phyloP scores from a whole-genome alignment of 441 rosid genomes.

The Bruguiera hainesii region DNA sequence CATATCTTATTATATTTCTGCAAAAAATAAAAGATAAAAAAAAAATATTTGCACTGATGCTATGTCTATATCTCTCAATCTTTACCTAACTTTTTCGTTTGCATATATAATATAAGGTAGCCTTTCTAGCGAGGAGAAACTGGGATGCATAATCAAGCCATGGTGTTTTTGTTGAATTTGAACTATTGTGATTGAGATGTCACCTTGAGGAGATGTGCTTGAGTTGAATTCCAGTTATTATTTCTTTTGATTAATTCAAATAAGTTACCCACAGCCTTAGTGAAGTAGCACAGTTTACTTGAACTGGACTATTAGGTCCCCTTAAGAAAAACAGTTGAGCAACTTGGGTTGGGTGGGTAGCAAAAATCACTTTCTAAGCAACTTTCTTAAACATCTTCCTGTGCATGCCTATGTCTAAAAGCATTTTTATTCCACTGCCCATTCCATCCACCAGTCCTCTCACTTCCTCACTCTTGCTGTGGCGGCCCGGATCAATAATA shows the following conservation, averaged over 20 bases:
- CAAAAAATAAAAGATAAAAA: no score
- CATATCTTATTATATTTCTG: no score
- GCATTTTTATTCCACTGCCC: neutral
- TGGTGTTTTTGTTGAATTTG: neutral
- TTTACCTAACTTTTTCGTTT: no score
- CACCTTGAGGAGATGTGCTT: conserved; percentile 8
- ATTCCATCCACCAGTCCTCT: neutral
- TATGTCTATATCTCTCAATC: no score
- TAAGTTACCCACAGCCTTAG: neutral
- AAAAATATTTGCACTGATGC: no score
- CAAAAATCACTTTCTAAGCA: neutral
- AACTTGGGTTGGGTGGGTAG: conserved; percentile 22
- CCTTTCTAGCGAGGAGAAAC: conserved; percentile 11
- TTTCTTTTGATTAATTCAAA: no score
- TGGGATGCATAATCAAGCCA: conserved; percentile 14
- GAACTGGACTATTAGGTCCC: conserved; percentile 5
- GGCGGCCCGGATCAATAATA: conserved; percentile 2
- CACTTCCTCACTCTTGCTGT: neutral
- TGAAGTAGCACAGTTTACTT: neutral
- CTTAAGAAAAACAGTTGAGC: conserved; percentile 10
- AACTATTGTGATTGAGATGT: conserved; percentile 1
- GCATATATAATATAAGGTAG: neutral
- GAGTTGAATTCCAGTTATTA: no score
- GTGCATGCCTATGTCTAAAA: conserved; percentile 12
- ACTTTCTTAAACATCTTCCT: no score